phyloP scores from a whole-genome alignment of 192 early-diverging fungal genomes.

The Coemansia sp. region DNA sequence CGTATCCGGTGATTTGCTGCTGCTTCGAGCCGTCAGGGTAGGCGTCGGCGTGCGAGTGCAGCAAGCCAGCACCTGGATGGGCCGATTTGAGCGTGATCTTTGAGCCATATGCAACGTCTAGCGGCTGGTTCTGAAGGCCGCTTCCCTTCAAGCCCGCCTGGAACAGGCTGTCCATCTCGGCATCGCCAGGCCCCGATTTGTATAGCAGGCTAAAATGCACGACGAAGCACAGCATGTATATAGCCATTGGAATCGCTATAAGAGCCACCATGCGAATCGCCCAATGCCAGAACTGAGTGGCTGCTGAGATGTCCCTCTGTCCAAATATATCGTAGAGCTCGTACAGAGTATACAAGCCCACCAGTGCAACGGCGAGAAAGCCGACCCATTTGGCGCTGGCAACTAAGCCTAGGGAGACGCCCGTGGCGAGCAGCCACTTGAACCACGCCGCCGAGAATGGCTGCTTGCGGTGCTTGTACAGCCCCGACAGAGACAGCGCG shows the following conservation, averaged over 20 bases:
- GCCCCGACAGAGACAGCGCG: constrained; percentile 68
- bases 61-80: constrained; percentile 66
- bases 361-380: constrained; percentile 85
- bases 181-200: constrained; percentile 83
- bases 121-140: constrained; percentile 76
- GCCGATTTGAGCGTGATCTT: constrained; percentile 83
- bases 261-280: constrained; percentile 76
- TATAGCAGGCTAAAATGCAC: constrained; percentile 89
- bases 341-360: constrained; percentile 91
- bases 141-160: constrained; percentile 90
- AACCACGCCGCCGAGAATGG: constrained; percentile 91
- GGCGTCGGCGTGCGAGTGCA: constrained; percentile 91
- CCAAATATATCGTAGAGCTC: constrained; percentile 92
- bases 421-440: constrained; percentile 85
- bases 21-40: constrained; percentile 89
- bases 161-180: constrained; percentile 96
- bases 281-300: constrained; percentile 80
- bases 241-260: constrained; percentile 77
- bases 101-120: constrained; percentile 93
- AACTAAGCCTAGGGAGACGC: constrained; percentile 84
- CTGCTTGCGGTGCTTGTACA: constrained; percentile 74
- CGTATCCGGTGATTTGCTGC: constrained; percentile 96
- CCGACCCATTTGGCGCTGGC: constrained; percentile 98
- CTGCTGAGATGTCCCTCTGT: constrained; percentile 63
- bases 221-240: constrained; percentile 85